These are phyloP conservation scores for Lobosporangium transversale DNA, from an alignment of 192 early-diverging fungal species.

Conservation along the genomic window DNA sequence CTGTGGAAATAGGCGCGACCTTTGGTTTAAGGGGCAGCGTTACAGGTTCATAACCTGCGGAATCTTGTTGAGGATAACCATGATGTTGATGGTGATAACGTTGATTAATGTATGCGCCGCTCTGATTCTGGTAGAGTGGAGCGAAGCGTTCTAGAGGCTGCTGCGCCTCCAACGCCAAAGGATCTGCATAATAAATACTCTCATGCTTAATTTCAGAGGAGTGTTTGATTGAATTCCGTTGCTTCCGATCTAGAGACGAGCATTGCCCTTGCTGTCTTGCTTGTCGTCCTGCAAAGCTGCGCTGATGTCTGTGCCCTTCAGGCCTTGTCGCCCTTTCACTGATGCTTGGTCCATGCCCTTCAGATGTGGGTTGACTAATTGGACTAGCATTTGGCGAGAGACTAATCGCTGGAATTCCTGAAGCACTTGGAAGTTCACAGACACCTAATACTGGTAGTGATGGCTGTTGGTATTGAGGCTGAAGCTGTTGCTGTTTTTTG, in stretches of 20 bases:
- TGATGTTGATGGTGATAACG: not conserved
- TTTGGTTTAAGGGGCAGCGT: constrained; percentile 4
- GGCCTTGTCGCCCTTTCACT: constrained; percentile 9
- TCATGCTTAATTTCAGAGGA: constrained; percentile 14
- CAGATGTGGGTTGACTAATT: constrained; percentile 9
- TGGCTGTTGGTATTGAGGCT: not conserved
- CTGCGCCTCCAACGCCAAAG: not conserved
- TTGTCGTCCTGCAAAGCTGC: constrained; percentile 26
- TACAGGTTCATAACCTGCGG: too few species aligned
- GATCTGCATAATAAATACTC: not conserved
- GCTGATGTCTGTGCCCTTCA: constrained; percentile 31
- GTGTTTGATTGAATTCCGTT: constrained; percentile 10
- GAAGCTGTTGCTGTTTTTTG: constrained; percentile 8
- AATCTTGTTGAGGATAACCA: too few species aligned
- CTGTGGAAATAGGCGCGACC: constrained; percentile 7
- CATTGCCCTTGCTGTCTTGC: constrained; percentile 29
- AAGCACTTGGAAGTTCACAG: not conserved
- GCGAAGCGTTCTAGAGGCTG: too few species aligned
- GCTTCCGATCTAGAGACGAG: constrained; percentile 14
- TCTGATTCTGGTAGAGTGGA: not conserved
- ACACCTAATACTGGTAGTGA: too few species aligned
- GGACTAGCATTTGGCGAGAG: constrained; percentile 7
- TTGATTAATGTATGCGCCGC: not conserved
- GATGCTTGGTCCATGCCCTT: constrained; percentile 5
- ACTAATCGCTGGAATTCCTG: constrained; percentile 4